Base-by-base conservation (phyloP, 2,329 filamentous ascomycete species). In the Botrytis byssoidea region DNA sequence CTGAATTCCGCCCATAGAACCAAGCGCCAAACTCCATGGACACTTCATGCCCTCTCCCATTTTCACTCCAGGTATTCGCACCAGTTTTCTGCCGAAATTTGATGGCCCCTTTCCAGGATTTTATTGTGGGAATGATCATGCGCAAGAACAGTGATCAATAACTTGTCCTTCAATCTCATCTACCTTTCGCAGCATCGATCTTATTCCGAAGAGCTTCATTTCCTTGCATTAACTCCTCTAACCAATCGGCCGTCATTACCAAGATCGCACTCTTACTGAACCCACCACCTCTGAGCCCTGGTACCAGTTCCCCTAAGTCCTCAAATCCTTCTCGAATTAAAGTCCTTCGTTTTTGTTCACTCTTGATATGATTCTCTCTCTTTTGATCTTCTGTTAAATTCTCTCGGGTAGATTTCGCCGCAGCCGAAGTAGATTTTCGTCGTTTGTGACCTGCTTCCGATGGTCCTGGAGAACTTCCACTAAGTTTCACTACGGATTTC, bases 251-350 rank as follows among this genome's bases (percentile, higher is more conserved):
- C 4, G 93, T 88, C 83, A 94, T 91, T 29, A 88, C 87, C 57
- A 97, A 85, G 81, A 94, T 91, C 12, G 89, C 91, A 80, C 92
- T 95, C 84, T 97, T 97, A 83, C 93, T 96, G 77, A 94, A 91
- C 1, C 92, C 92, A 14, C 92, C 92, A 40, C 89, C 90, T 72
- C 87, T 88, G 18, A 97, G 85, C 25, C 90, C 91, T 0, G 94
- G 94, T 0, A 97, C 92, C 35, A 97, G 85, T 42, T 89, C 86
- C 76, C 89, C 89, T n/a, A 97, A 83, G 74, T 95, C 92, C 61
- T 94, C 92, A 78, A 95, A 97, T 0, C 93, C 93, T 77, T 92
- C 88, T 80, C 94, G 92, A 78, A 93, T 93, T 63, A 94, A 85
- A 40, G 93, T 93, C 66, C 94, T 87, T 48, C 94, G 88, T 82